phyloP scores from a whole-genome alignment of 2,329 filamentous ascomycete species.

The Trichoderma guizhouense region DNA sequence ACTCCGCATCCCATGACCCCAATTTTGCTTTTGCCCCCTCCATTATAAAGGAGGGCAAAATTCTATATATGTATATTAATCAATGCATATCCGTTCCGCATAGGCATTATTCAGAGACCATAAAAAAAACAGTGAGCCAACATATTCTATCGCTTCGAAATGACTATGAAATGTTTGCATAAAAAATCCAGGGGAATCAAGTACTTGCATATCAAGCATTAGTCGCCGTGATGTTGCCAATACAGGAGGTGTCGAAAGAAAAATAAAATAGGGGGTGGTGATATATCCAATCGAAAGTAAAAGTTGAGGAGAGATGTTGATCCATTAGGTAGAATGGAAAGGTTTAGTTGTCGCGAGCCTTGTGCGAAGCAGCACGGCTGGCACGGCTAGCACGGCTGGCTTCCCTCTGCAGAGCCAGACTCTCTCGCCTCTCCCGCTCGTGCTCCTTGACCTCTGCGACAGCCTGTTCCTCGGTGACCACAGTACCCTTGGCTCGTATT shows the following conservation, averaged over 20 bases:
- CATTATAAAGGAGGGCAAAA: background rate
- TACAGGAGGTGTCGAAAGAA: background rate
- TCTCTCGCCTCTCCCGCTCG: slow-evolving; percentile 28
- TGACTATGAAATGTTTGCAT: background rate
- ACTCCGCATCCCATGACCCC: background rate
- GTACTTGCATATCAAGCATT: background rate
- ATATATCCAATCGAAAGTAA: background rate
- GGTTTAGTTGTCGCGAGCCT: background rate
- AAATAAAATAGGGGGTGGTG: background rate
- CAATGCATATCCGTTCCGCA: background rate
- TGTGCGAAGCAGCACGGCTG: background rate
- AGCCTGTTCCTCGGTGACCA: slow-evolving; percentile 30
- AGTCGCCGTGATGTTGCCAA: background rate
- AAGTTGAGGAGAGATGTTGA: background rate
- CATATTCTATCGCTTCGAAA: slow-evolving; percentile 2
- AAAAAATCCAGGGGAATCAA: background rate
- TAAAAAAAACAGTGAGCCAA: background rate
- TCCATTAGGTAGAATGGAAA: background rate
- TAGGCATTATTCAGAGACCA: background rate
- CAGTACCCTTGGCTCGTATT: slow-evolving; percentile 36
- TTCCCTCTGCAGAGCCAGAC: slow-evolving; percentile 18
- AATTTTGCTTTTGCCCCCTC: background rate
- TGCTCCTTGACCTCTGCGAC: slow-evolving; percentile 24
- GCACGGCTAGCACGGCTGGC: background rate
- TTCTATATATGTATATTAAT: slow-evolving; percentile 3